A percentile compares a stretch with the other conserved stretches of the same genome.
These are phyloP conservation scores for Farysia itapuensis DNA, from an alignment of 1,284 basidiomycete species.

Conservation along the genomic window DNA sequence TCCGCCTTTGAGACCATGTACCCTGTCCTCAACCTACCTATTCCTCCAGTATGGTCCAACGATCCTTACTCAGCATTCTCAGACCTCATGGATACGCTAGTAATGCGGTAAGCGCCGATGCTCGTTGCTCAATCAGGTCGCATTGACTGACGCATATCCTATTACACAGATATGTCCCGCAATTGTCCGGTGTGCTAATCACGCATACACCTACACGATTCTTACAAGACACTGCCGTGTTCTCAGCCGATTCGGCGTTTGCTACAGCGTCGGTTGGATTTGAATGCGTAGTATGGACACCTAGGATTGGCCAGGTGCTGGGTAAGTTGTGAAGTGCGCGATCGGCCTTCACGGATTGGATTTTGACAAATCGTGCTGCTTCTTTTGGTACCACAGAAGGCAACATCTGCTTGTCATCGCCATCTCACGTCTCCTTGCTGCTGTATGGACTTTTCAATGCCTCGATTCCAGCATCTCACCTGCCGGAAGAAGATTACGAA, in stretches of 20 bases:
- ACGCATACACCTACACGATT: constrained; percentile 79
- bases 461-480: constrained; percentile 89
- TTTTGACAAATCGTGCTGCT: neutral
- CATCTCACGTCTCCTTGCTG: constrained; percentile 89
- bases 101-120: constrained; percentile 55
- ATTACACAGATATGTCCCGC: constrained; percentile 77
- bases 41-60: constrained; percentile 46
- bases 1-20: constrained; percentile 45
- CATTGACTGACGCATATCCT: constrained; percentile 1
- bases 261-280: constrained; percentile 76
- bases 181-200: constrained; percentile 82
- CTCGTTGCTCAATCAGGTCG: neutral
- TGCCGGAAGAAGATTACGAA: constrained; percentile 76
- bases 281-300: constrained; percentile 85
- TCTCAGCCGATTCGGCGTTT: constrained; percentile 85
- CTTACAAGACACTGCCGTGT: constrained; percentile 69
- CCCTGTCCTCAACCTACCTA: constrained; percentile 46
- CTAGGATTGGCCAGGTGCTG: constrained; percentile 79
- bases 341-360: constrained; percentile 1
- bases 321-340: constrained; percentile 63
- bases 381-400: constrained; percentile 66
- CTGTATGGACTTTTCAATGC: constrained; percentile 95
- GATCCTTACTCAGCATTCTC: constrained; percentile 42
- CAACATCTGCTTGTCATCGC: constrained; percentile 83
- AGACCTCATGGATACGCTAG: constrained; percentile 55